A percentile compares a stretch with the other conserved stretches of the same genome.
These are phyloP conservation scores for Carpinus viminea DNA, from an alignment of 306 rosid genomes.

Conservation along the genomic window DNA sequence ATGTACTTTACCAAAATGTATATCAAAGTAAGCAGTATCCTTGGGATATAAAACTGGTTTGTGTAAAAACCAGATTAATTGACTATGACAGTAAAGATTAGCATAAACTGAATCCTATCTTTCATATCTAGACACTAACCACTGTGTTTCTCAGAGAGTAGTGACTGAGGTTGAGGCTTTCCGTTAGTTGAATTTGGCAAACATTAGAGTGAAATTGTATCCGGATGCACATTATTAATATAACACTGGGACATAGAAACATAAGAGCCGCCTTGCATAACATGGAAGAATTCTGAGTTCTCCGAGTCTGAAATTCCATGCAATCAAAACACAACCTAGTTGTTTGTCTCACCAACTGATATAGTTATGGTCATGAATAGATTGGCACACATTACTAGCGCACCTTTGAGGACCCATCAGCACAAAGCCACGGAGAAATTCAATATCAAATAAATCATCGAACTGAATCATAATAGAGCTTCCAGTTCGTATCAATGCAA, in stretches of 20 bases:
- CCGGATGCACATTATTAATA: not conserved
- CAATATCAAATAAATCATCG: not conserved
- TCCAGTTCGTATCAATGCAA: constrained; percentile 10
- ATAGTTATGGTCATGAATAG: not conserved
- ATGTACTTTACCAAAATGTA: not conserved
- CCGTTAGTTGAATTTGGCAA: not conserved
- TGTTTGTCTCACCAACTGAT: not conserved
- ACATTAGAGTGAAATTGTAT: not conserved
- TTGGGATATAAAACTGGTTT: not conserved
- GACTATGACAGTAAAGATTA: not conserved
- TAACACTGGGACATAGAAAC: not conserved
- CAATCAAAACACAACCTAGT: constrained; percentile 10
- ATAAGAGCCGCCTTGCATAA: too few species aligned
- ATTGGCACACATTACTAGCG: not conserved
- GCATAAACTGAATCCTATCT: not conserved
- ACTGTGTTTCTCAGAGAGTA: not conserved
- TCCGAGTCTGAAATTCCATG: not conserved
- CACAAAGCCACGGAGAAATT: not conserved
- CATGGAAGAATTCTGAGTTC: not conserved
- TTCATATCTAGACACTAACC: not conserved
- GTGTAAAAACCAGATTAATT: not conserved
- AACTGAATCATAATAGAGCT: not conserved
- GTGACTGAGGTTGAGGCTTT: constrained; percentile 5
- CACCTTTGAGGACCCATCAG: not conserved
- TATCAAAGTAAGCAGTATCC: not conserved